Evolutionary conservation across 1,284 basidiomycete species (phyloP).

Genomic region (Afroboletus lepidellus): DNA sequence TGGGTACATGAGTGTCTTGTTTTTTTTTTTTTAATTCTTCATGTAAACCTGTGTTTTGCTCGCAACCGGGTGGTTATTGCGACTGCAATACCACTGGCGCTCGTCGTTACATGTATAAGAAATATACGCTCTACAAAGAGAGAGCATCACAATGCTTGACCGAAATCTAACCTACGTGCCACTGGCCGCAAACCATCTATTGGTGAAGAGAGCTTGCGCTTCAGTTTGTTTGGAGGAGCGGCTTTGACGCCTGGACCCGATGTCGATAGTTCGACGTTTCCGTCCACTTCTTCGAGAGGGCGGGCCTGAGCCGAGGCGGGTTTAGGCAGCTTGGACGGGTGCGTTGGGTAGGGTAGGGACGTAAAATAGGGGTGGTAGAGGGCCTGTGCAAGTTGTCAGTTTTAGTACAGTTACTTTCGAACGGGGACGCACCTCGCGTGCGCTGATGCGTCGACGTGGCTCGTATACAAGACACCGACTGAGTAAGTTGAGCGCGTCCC

Average conservation of each 20-base stretch:
- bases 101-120: conserved; percentile 8
- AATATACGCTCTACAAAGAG: background rate
- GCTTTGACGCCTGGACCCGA: conserved; percentile 40
- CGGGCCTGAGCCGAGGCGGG: conserved; percentile 49
- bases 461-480: conserved; percentile 82
- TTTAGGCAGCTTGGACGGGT: conserved; percentile 82
- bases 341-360: conserved; percentile 74
- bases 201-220: conserved; percentile 46
- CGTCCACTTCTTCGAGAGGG: conserved; percentile 72
- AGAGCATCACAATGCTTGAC: conserved; percentile 21
- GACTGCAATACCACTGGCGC: background rate
- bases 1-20: conserved; percentile 4
- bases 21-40: conserved; percentile 21
- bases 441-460: conserved; percentile 78
- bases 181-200: conserved; percentile 42
- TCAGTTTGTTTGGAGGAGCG: conserved; percentile 43
- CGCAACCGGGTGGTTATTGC: background rate
- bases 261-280: conserved; percentile 52
- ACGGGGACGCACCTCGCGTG: conserved; percentile 59
- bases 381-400: conserved; percentile 45
- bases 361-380: conserved; percentile 79
- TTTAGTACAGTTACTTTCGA: conserved; percentile 2
- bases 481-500: conserved; percentile 85
- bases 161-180: conserved; percentile 50
- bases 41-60: conserved; percentile 1